Conservation (phyloP, 2,329 filamentous ascomycete species). For the Rhinocladiella mackenziei region DNA sequence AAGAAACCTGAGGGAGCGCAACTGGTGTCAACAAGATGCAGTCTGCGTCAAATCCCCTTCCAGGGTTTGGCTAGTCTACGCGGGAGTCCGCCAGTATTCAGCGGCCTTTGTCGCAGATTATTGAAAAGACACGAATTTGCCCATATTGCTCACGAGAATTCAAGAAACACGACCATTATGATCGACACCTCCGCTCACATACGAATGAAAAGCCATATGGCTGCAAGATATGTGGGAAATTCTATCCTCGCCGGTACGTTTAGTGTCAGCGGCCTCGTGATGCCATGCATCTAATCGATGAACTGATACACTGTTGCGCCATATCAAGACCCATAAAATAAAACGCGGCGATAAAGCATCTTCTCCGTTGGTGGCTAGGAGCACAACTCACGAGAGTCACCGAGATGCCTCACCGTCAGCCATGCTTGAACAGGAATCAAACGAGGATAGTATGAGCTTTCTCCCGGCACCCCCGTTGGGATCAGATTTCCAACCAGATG, state of each 20-base stretch:
- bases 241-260: slow-evolving; percentile 31
- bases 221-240: slow-evolving; percentile 30
- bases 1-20: not conserved
- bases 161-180: slow-evolving; percentile 32
- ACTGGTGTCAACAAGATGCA: not conserved
- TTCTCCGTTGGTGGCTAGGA: not conserved
- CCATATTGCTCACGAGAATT: slow-evolving; percentile 30
- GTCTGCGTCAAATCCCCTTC: not conserved
- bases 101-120: not conserved
- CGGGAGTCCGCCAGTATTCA: not conserved
- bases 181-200: slow-evolving; percentile 33
- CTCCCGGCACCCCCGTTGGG: not conserved
- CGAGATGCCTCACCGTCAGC: not conserved
- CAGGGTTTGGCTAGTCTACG: not conserved
- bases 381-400: not conserved
- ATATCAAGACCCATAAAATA: slow-evolving; percentile 4
- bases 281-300: not conserved
- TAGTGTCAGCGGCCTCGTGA: not conserved
- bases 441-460: not conserved
- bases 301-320: slow-evolving; percentile 16
- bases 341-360: not conserved
- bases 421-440: not conserved
- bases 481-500: not conserved
- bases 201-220: slow-evolving; percentile 34
- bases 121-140: slow-evolving; percentile 12